Evolutionary conservation across 169 alveolate genomes (phyloP), one percentile per base, ranked within the genome.

Genomic region (Cytauxzoon felis): DNA sequence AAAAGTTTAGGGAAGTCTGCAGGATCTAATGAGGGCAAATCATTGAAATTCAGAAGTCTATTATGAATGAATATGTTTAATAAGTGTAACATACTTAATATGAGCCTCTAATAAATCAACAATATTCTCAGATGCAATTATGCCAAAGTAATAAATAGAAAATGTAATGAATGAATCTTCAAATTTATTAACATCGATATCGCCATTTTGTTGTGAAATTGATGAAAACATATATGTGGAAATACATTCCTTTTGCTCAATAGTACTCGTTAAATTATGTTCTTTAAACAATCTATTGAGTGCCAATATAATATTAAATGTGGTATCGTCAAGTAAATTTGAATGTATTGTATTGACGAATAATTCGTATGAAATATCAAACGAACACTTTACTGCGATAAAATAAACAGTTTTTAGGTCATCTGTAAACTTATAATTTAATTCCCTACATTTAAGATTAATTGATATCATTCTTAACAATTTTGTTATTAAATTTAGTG

Each of bases 91-190:
- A 18, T n/a, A 48, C 67, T 47, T 41, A 6, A 52, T 30, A n/a
- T 72, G 82, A 36, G 30, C 42, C 26, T 56, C 54, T 23, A 72
- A 27, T 23, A 72, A 48, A 6, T 72, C 76, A 13, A 62, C 65
- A 3, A 72, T 57, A 18, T 60, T 51, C 50, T 59, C 54, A 1
- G 82, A 32, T 32, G 42, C 36, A 13, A 61, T 61, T 19, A 47
- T 60, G 19, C 73, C 11, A 24, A 62, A 60, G 60, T 51, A 72
- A 45, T 58, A 32, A 11, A 72, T 42, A 7, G 68, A 38, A 49
- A 61, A 72, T 3, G 64, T 52, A 7, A 72, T 49, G n/a, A 42
- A 65, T 9, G 43, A 40, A 9, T 52, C 76, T 49, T 60, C 73
- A 48, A 72, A 72, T 27, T 30, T 40, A 16, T 62, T 62, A 1